Conservation (phyloP, 768 basidiomycete genomes). For the Tulasnella sp. region DNA sequence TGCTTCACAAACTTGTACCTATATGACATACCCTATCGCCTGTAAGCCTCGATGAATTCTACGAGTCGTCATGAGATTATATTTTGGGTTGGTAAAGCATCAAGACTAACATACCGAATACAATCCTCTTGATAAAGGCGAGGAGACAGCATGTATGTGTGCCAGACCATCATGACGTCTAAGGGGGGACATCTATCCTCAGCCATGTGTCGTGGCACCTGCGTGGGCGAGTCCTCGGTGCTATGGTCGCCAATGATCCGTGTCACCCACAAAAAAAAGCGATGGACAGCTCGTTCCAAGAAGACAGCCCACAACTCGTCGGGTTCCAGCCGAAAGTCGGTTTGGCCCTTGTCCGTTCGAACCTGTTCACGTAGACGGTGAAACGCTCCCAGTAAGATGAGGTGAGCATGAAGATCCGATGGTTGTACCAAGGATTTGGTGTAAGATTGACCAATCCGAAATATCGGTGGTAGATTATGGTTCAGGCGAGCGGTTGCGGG, state of each 20-base stretch:
- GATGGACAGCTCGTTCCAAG: constrained; percentile 16
- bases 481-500: not conserved
- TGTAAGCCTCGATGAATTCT: not conserved
- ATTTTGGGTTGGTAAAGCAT: not conserved
- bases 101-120: not conserved
- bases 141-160: constrained; percentile 19
- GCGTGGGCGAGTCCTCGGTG: not conserved
- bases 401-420: constrained; percentile 10
- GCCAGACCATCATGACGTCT: constrained; percentile 21
- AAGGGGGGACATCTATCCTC: constrained; percentile 14
- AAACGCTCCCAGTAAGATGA: constrained; percentile 17
- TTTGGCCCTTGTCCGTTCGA: not conserved
- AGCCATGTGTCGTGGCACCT: not conserved
- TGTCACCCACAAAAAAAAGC: constrained; percentile 17
- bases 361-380: constrained; percentile 2
- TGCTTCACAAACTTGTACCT: not conserved
- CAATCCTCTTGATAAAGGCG: constrained; percentile 18
- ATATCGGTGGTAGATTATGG: not conserved
- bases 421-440: constrained; percentile 13
- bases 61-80: not conserved
- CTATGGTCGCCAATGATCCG: not conserved
- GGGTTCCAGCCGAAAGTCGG: not conserved
- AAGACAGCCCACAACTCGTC: constrained; percentile 19
- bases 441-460: not conserved
- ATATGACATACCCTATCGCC: not conserved